These are phyloP conservation scores for Aurifilum marmelostoma DNA, from an alignment of 2,329 filamentous ascomycete genomes.

Conservation along the genomic window DNA sequence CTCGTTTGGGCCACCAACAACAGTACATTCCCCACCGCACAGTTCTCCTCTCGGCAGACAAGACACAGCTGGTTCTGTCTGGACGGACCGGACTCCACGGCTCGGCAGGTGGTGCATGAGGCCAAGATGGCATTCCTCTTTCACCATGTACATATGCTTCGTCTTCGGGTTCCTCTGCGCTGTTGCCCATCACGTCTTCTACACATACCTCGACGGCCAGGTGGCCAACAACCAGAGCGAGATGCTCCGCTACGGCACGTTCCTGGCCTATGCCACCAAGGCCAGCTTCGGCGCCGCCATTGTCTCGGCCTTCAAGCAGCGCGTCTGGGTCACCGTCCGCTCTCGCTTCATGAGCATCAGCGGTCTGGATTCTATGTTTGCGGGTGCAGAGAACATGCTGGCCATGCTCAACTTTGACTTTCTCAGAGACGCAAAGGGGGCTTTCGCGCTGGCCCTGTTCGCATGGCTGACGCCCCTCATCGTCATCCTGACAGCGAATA, in stretches of 20 bases:
- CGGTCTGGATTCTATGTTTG: conserved; percentile 41
- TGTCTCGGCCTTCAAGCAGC: conserved; percentile 34
- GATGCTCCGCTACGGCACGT: conserved; percentile 45
- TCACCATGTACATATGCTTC: conserved; percentile 43
- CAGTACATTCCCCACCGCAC: background rate
- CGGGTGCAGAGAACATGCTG: conserved; percentile 39
- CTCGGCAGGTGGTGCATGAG: conserved; percentile 11
- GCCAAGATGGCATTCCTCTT: conserved; percentile 30
- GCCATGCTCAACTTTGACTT: conserved; percentile 59
- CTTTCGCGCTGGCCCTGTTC: conserved; percentile 33
- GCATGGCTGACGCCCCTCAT: conserved; percentile 36
- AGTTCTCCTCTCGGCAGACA: background rate
- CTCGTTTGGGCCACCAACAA: conserved; percentile 21
- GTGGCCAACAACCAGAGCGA: conserved; percentile 40
- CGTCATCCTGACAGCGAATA: conserved; percentile 36
- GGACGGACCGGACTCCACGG: background rate
- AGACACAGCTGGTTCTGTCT: background rate
- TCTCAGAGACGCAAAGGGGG: conserved; percentile 48
- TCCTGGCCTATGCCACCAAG: conserved; percentile 45
- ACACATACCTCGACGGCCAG: conserved; percentile 39
- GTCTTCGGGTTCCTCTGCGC: conserved; percentile 43
- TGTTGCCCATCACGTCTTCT: conserved; percentile 44
- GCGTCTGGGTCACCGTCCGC: conserved; percentile 36
- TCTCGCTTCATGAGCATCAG: conserved; percentile 34
- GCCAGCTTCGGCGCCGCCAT: conserved; percentile 43